phyloP scores from a whole-genome alignment of 73 alveolate genomes.

The Vitrella brassicaformis region DNA sequence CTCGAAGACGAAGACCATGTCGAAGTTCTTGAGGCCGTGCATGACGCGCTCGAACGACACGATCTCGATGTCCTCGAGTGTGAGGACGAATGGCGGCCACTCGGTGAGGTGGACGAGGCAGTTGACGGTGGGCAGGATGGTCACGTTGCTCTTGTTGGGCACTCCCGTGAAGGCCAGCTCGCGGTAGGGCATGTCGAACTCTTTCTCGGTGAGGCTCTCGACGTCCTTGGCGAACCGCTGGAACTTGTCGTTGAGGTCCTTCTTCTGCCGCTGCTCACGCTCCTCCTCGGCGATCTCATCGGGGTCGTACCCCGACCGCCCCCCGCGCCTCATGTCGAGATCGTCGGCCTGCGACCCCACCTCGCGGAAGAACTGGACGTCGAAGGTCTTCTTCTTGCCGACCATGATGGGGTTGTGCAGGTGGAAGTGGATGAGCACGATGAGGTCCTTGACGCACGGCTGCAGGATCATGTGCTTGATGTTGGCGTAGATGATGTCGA shows the following conservation, averaged over 20 bases:
- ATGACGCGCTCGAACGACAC: conserved; percentile 81
- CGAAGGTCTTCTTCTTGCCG: conserved; percentile 68
- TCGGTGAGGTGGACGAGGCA: conserved; percentile 73
- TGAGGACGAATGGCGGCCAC: conserved; percentile 76
- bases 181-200: conserved; percentile 75
- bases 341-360: conserved; percentile 83
- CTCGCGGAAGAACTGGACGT: conserved; percentile 77
- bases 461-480: conserved; percentile 80
- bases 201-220: conserved; percentile 48
- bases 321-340: conserved; percentile 50
- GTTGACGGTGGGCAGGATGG: conserved; percentile 68
- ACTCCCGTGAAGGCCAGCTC: conserved; percentile 75
- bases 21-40: conserved; percentile 77
- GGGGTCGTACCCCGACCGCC: conserved; percentile 58
- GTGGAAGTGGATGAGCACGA: conserved; percentile 75
- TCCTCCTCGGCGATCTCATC: conserved; percentile 81
- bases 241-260: conserved; percentile 61
- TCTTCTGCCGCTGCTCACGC: conserved; percentile 65
- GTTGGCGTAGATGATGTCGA: conserved; percentile 69
- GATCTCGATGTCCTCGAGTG: conserved; percentile 67
- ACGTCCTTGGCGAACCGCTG: conserved; percentile 53
- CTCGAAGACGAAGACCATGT: conserved; percentile 74
- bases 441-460: conserved; percentile 77
- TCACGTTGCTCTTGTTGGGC: conserved; percentile 65
- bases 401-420: conserved; percentile 65